Percentiles rank a stretch among this genome's conserved stretches.
phyloP scores from a whole-genome alignment of 106 monocot species.

The Acorus calamus region DNA sequence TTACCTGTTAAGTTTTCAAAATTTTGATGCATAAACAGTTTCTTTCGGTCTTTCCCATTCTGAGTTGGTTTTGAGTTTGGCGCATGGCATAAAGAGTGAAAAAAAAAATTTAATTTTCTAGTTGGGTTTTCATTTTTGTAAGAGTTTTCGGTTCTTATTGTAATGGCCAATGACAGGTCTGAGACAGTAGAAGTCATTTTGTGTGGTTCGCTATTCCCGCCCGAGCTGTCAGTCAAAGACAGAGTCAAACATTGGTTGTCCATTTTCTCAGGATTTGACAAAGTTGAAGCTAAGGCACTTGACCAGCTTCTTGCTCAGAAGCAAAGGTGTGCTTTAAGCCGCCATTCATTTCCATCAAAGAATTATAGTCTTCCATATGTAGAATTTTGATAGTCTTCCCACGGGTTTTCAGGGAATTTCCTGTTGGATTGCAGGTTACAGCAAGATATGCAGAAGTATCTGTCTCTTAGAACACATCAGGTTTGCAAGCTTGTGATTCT shows the following conservation, averaged over 20 bases:
- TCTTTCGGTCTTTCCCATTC: too few species aligned
- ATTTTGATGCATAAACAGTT: too few species aligned
- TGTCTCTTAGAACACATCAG: conserved; percentile 61
- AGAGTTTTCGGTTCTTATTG: background rate
- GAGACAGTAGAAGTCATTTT: conserved; percentile 71
- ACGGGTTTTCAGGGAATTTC: conserved; percentile 38
- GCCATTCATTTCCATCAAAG: too few species aligned
- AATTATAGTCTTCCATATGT: too few species aligned
- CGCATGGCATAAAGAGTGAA: background rate
- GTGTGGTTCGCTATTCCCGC: conserved; percentile 73
- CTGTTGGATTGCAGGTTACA: conserved; percentile 87
- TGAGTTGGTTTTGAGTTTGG: too few species aligned
- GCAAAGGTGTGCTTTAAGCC: conserved; percentile 49
- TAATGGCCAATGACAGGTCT: conserved; percentile 28
- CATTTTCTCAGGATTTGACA: conserved; percentile 59
- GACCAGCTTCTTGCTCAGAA: conserved; percentile 88
- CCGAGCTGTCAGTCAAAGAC: conserved; percentile 54
- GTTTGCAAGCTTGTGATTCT: conserved; percentile 25
- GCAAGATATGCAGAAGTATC: conserved; percentile 86
- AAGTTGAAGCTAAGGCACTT: conserved; percentile 83
- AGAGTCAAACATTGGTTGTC: conserved; percentile 72
- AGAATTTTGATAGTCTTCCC: conserved; percentile 22
- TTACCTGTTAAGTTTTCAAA: too few species aligned
- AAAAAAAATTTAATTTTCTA: background rate
- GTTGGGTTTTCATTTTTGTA: background rate